Evolutionary conservation across 495 filamentous ascomycete species (phyloP).

Genomic region (Sphaerosporella brunnea): DNA sequence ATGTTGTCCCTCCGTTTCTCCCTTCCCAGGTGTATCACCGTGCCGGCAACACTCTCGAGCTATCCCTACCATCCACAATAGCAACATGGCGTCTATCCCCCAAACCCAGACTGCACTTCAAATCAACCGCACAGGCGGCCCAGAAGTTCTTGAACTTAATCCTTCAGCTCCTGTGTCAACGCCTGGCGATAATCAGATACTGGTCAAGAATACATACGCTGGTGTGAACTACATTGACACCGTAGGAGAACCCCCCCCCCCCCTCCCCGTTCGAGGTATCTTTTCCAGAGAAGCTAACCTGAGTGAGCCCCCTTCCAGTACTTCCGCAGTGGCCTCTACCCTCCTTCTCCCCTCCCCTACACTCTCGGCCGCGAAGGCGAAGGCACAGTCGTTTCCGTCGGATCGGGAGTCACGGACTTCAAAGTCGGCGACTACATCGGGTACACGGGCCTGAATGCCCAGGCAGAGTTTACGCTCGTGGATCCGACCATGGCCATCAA

Average conservation of each 20-base stretch:
- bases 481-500: conserved; percentile 38
- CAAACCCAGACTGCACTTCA: conserved; percentile 14
- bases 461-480: conserved; percentile 62
- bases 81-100: conserved; percentile 17
- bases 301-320: conserved; percentile 38
- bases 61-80: too few species aligned
- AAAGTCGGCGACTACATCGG: conserved; percentile 49
- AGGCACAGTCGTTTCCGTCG: conserved; percentile 41
- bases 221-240: conserved; percentile 85
- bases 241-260: conserved; percentile 9
- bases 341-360: conserved; percentile 48
- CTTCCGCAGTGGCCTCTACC: conserved; percentile 80
- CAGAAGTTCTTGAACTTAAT: conserved; percentile 59
- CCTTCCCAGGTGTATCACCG: too few species aligned
- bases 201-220: conserved; percentile 70
- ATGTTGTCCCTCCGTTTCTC: too few species aligned
- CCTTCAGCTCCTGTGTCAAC: conserved; percentile 59
- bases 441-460: conserved; percentile 41
- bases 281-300: conserved; percentile 23
- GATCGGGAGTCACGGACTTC: conserved; percentile 28
- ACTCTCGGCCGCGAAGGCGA: conserved; percentile 72
- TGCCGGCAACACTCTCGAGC: too few species aligned
- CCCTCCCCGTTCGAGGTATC: too few species aligned
- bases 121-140: conserved; percentile 58
- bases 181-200: conserved; percentile 50